Conservation (phyloP, 2,329 filamentous ascomycete genomes). For the Calonectria pauciramosa region DNA sequence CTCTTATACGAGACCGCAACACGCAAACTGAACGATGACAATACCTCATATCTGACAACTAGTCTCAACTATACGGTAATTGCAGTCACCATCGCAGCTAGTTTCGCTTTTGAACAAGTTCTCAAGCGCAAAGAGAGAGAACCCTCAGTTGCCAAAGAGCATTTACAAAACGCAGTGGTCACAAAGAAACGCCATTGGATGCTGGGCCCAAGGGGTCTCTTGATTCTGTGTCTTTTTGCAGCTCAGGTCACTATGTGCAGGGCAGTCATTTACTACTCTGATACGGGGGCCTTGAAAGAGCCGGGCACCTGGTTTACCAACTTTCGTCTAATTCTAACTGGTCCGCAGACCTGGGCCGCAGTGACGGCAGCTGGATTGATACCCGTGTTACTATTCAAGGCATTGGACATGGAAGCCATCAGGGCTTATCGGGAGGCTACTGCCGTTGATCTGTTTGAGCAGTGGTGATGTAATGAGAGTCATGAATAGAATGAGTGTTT, state of each 20-base stretch:
- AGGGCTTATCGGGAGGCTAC: background rate
- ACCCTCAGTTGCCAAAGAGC: background rate
- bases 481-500: background rate
- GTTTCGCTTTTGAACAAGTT: conserved; percentile 4
- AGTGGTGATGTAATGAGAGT: conserved; percentile 6
- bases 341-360: conserved; percentile 34
- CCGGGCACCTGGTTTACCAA: conserved; percentile 37
- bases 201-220: conserved; percentile 14
- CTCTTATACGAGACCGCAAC: conserved; percentile 11
- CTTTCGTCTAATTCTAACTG: conserved; percentile 32
- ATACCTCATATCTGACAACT: background rate
- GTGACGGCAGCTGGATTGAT: conserved; percentile 24
- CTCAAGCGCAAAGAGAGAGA: background rate
- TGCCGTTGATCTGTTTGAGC: background rate
- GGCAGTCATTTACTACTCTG: conserved; percentile 29
- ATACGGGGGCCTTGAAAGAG: background rate
- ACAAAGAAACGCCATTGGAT: background rate
- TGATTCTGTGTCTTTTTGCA: conserved; percentile 20
- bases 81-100: conserved; percentile 19
- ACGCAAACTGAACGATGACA: conserved; percentile 11
- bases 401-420: conserved; percentile 9
- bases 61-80: conserved; percentile 23
- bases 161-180: background rate
- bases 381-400: conserved; percentile 30
- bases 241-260: conserved; percentile 31